Evolutionary conservation across 2,329 filamentous ascomycete species (phyloP), one percentile per base, ranked within the genome.

Genomic region (Ceratocystis diversiconidia): DNA sequence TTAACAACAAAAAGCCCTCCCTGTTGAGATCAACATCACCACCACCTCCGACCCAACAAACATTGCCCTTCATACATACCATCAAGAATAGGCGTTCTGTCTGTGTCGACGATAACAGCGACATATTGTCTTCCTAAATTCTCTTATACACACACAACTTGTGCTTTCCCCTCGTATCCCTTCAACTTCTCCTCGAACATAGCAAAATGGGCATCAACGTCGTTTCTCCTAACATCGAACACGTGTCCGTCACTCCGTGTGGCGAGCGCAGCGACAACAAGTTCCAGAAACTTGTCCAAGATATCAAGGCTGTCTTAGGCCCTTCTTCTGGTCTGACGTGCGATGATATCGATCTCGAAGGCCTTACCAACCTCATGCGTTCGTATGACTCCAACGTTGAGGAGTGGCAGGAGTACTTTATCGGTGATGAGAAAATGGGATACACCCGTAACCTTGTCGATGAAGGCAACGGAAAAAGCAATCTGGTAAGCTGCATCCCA

Each of bases 371-470:
- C 30, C 75, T 92, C 69, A 95, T 96, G 90, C 76, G 83, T 66
- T 76, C 81, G 32, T 96, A 96, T 75, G 74, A 80, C 62, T 90
- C 88, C 60, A 77, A 83, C 48, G 79, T 86, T 65, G 74, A 78
- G 30, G 86, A 92, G 65, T 96, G 92, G 92, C 73, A 77, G 64
- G 80, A 79, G 68, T 96, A 89, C 75, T 89, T 88, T 32, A 82
- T 92, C 70, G 81, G 81, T n/a, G 87, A 95, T 71, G 70, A 76
- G 19, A 85, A 79, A 69, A 80, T 85, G 71, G 82, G 82, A 1
- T 96, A 96, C 74, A 96, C 92, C 12, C 79, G 92, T 65, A 96
- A 96, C 73, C 81, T 96, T 3, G 90, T 96, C 57, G 90, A 95
- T 72, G 87, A 91, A 73, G 90, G 91, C 2, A 96, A 96, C 70